Evolutionary conservation across 768 basidiomycete species (phyloP).

Genomic region (Kwoniella dendrophila): DNA sequence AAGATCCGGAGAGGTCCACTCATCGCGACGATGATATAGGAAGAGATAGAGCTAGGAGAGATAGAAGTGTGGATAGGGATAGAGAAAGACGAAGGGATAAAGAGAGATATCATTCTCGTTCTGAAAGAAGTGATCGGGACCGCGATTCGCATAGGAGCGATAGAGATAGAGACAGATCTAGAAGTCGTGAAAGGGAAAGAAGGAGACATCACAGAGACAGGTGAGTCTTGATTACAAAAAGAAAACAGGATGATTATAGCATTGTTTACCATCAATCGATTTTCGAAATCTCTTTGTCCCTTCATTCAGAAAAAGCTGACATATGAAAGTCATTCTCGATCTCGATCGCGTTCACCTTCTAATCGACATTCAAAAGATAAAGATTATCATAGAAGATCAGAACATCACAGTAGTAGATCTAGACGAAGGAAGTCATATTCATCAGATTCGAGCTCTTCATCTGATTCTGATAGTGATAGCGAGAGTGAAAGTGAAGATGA

Average conservation of each 20-base stretch:
- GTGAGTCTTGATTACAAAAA: neutral
- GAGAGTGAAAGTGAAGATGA: conserved; percentile 40
- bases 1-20: neutral
- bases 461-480: conserved; percentile 14
- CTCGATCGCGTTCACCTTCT: conserved; percentile 31
- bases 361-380: conserved; percentile 19
- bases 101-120: conserved; percentile 7
- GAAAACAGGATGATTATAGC: neutral
- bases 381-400: neutral
- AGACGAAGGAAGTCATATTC: conserved; percentile 15
- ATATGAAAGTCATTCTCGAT: conserved; percentile 26
- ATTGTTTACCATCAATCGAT: neutral
- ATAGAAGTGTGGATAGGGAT: neutral
- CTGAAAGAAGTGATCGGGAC: conserved; percentile 3
- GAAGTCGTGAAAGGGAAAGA: conserved; percentile 8
- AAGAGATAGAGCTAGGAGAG: conserved; percentile 12
- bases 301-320: conserved; percentile 9
- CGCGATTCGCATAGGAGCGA: neutral
- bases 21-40: conserved; percentile 8
- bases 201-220: conserved; percentile 3
- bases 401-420: neutral
- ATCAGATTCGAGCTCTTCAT: conserved; percentile 4
- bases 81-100: neutral
- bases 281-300: neutral
- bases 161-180: conserved; percentile 8